Evolutionary conservation across 495 filamentous ascomycete genomes (phyloP), one percentile per base, ranked within the genome.

Genomic region (Penicillium maclennaniae): DNA sequence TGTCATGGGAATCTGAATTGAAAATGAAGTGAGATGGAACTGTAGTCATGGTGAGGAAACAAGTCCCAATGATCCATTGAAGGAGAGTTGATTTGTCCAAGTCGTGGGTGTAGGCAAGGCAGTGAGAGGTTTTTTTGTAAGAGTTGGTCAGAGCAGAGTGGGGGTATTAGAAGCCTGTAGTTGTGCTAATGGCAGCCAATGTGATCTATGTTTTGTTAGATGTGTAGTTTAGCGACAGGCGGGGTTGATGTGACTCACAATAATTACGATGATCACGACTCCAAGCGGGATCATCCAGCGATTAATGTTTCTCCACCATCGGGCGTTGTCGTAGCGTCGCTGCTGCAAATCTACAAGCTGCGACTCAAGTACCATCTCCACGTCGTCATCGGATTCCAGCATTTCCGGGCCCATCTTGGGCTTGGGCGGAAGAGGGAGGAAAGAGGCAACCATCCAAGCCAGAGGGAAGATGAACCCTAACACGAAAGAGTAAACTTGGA

Each of bases 291-390:
- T 83, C 89, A 98, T 92, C 61, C 85, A 80, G 39, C 91, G 85
- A 69, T 98, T 98, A 42, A 97, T 76, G 53, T 82, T 87, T 53
- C 93, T 81, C 93, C 93, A 97, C 91, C 92, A 97, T 36, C 82
- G 79, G 12, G 90, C 90, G 64, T 90, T 96, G 60, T 88, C 79
- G 64, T 88, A 89, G 45, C 81, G 78, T 37, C 76, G 75, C 44
- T 84, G 81, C 56, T 89, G 84, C 20, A 83, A 60, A 25, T 62
- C 59, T 41, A 59, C 62, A 43, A 75, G 62, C 54, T 64, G 74
- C 58, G 70, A 69, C 37, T 75, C 76, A 49, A 76, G 72, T 20
- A 79, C 74, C 16, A 62, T 59, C 49, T 77, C 77, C 12, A 79
- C 62, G 38, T 70, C 63, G n/a, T 56, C 53, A 14, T 65, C 63